phyloP scores from a whole-genome alignment of 345 rosid species.

The Boechera retrofracta region DNA sequence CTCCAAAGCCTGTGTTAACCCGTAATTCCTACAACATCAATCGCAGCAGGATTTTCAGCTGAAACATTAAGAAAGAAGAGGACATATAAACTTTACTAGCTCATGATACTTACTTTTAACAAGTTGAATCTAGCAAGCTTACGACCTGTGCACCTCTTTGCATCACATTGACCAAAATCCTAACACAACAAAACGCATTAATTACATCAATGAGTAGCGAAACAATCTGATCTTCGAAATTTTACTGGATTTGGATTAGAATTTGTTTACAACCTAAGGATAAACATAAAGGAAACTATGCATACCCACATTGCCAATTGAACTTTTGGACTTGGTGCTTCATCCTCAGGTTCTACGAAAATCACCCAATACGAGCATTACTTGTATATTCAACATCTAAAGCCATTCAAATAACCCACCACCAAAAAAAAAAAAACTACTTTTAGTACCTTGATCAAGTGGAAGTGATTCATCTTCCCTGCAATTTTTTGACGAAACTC shows the following conservation, averaged over 20 bases:
- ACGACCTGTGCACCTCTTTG: conserved; percentile 96
- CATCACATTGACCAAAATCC: conserved; percentile 98
- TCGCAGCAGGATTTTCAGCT: background rate
- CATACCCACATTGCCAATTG: conserved; percentile 98
- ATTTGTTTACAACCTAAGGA: background rate
- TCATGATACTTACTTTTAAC: conserved; percentile 84
- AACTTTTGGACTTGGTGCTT: conserved; percentile 58
- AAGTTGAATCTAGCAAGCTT: conserved; percentile 87
- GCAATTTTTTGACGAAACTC: background rate
- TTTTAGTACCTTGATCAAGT: conserved; percentile 39
- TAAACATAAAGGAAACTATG: conserved; percentile 23
- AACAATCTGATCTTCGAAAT: background rate
- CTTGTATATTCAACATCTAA: background rate
- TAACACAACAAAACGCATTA: conserved; percentile 43
- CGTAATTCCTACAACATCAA: conserved; percentile 78
- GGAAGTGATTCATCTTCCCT: conserved; percentile 49
- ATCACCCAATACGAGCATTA: background rate
- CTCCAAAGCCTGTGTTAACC: conserved; percentile 80
- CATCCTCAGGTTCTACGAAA: conserved; percentile 63
- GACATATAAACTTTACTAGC: conserved; percentile 16
- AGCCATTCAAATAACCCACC: background rate
- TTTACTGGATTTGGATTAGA: background rate
- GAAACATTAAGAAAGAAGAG: conserved; percentile 1
- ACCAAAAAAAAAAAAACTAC: background rate
- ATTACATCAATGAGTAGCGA: conserved; percentile 11